These are phyloP conservation scores for Trichoderma orchidacearum DNA, from an alignment of 495 filamentous ascomycete genomes.

Conservation along the genomic window DNA sequence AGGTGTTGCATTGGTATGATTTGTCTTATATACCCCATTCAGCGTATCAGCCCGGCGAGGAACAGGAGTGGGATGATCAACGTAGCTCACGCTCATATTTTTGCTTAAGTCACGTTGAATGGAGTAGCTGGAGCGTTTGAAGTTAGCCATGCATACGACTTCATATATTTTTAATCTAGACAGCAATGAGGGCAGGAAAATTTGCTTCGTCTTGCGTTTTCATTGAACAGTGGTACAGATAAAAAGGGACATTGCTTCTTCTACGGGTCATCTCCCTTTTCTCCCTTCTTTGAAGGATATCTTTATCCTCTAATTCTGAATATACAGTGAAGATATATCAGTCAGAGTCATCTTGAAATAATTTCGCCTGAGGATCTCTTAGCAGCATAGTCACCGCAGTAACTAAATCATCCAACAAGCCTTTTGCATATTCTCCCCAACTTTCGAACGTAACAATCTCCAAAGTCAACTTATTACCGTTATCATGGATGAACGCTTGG, in stretches of 20 bases:
- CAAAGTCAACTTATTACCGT: slow-evolving; percentile 21
- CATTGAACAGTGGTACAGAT: too few species aligned
- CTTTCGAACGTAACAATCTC: slow-evolving; percentile 29
- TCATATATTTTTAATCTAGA: too few species aligned
- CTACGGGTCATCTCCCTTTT: too few species aligned
- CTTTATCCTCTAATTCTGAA: background rate
- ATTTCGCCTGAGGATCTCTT: slow-evolving; percentile 8
- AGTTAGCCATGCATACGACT: too few species aligned
- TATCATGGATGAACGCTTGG: slow-evolving; percentile 20
- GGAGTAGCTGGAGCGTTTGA: too few species aligned
- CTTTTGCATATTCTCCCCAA: slow-evolving; percentile 21
- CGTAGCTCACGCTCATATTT: background rate
- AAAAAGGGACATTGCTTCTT: too few species aligned
- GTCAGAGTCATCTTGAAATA: slow-evolving; percentile 2
- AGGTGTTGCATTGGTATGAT: background rate
- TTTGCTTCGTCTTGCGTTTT: too few species aligned
- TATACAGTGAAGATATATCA: background rate
- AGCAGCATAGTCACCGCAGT: slow-evolving; percentile 15
- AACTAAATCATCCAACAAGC: slow-evolving; percentile 20
- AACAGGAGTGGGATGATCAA: background rate
- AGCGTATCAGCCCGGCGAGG: background rate
- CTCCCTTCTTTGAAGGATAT: background rate
- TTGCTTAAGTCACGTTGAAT: too few species aligned
- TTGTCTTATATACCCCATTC: background rate
- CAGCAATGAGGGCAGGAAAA: too few species aligned